Conservation (phyloP, 805 yeast genomes). For the Cyberlindnera xylosilytica region DNA sequence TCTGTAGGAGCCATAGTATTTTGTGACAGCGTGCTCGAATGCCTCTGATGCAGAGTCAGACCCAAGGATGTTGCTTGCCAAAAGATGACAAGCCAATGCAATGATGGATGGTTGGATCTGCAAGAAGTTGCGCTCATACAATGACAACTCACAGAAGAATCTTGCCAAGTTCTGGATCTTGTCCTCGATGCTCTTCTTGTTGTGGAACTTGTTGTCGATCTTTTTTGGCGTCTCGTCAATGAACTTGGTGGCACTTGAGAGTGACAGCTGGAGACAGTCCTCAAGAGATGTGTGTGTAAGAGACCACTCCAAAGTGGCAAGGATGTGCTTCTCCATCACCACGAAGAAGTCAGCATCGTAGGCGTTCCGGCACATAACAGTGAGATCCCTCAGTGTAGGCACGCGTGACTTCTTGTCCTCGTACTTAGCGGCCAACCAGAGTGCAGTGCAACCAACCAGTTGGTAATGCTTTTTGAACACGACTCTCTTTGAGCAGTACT, state of each 20-base stretch:
- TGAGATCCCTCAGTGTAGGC: constrained; percentile 64
- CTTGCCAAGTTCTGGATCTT: constrained; percentile 34
- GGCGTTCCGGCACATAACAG: constrained; percentile 60
- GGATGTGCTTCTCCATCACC: constrained; percentile 79
- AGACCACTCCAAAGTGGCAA: constrained; percentile 69
- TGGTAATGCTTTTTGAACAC: constrained; percentile 81
- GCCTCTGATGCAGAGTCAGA: constrained; percentile 22
- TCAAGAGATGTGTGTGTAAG: constrained; percentile 27
- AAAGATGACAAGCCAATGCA: constrained; percentile 45
- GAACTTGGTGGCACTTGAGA: constrained; percentile 10
- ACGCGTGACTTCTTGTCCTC: constrained; percentile 64
- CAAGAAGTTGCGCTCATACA: constrained; percentile 48
- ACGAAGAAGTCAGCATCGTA: constrained; percentile 61
- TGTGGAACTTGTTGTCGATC: constrained; percentile 15
- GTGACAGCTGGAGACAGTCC: constrained; percentile 26
- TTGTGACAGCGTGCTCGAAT: constrained; percentile 18
- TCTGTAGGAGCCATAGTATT: constrained; percentile 5
- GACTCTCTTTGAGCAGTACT: constrained; percentile 78
- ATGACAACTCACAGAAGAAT: constrained; percentile 51
- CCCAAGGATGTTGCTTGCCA: constrained; percentile 49
- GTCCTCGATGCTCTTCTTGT: constrained; percentile 9
- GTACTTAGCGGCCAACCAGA: constrained; percentile 84
- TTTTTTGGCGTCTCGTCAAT: constrained; percentile 22
- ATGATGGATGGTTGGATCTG: constrained; percentile 44
- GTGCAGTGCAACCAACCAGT: constrained; percentile 77